phyloP scores from a whole-genome alignment of 2,329 filamentous ascomycete genomes.

The Canariomyces notabilis region DNA sequence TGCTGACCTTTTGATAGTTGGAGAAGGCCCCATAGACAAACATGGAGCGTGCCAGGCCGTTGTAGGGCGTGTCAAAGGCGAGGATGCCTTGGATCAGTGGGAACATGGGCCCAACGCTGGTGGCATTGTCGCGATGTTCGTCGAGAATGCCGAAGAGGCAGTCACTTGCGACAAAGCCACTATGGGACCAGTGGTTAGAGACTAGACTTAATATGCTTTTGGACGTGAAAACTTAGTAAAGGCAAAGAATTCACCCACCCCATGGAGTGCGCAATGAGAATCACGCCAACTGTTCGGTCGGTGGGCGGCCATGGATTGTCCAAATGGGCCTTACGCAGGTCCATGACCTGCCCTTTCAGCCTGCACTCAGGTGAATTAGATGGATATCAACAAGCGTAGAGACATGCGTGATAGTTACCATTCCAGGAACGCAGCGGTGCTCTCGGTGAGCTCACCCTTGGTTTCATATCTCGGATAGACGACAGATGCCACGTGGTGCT shows the following conservation, averaged over 20 bases:
- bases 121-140: conserved; percentile 44
- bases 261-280: conserved; percentile 81
- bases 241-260: conserved; percentile 40
- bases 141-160: conserved; percentile 67
- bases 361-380: conserved; percentile 37
- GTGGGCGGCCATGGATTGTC: conserved; percentile 70
- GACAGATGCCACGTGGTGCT: conserved; percentile 55
- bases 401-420: conserved; percentile 33
- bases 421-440: conserved; percentile 41
- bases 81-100: conserved; percentile 76
- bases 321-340: conserved; percentile 64
- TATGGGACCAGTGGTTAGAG: conserved; percentile 22
- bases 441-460: conserved; percentile 57
- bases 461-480: conserved; percentile 72
- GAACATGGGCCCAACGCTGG: conserved; percentile 53
- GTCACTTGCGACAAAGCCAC: conserved; percentile 79
- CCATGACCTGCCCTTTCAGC: conserved; percentile 77
- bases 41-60: conserved; percentile 57
- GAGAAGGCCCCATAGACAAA: conserved; percentile 57
- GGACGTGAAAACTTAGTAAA: background rate
- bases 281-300: conserved; percentile 72
- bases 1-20: conserved; percentile 53
- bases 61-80: conserved; percentile 81
- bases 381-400: background rate
- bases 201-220: background rate